These are phyloP conservation scores for Talaromyces proteolyticus DNA, from an alignment of 495 filamentous ascomycete genomes.

Conservation along the genomic window DNA sequence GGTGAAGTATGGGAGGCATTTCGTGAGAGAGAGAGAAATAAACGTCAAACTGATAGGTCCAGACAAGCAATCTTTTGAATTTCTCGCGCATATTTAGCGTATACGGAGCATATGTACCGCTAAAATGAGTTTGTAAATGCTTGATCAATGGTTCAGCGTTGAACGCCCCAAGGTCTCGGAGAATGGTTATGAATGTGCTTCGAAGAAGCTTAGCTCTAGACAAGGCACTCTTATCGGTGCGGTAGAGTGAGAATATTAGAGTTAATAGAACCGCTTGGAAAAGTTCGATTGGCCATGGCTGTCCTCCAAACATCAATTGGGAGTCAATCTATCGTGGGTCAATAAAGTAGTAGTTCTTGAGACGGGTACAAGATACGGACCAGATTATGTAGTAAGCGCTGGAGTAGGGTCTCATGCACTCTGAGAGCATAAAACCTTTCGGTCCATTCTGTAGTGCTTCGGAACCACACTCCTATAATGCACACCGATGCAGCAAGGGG, in stretches of 20 bases:
- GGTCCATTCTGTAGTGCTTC: not conserved
- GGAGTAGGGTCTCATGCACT: not conserved
- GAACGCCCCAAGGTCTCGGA: not conserved
- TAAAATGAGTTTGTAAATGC: not conserved
- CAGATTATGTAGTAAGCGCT: conserved; percentile 1
- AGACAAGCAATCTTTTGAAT: not conserved
- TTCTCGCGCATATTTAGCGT: not conserved
- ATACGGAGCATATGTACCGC: not conserved
- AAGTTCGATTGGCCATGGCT: conserved; percentile 3
- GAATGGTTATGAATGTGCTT: conserved; percentile 6
- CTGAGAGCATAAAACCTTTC: conserved; percentile 1
- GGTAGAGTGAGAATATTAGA: not conserved
- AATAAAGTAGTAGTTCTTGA: not conserved
- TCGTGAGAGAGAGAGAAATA: not conserved
- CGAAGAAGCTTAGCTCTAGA: conserved; percentile 4
- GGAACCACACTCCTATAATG: conserved; percentile 2
- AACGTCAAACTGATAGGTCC: conserved; percentile 1
- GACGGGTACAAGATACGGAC: not conserved
- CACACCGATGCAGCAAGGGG: conserved; percentile 1
- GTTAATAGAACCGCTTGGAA: not conserved
- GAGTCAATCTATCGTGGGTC: not conserved
- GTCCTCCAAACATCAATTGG: not conserved
- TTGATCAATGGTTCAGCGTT: not conserved
- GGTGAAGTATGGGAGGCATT: not conserved
- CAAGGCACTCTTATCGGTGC: conserved; percentile 1